Base-by-base conservation (phyloP, 2,329 filamentous ascomycete genomes). In the Lecanoromycetidae sp. region DNA sequence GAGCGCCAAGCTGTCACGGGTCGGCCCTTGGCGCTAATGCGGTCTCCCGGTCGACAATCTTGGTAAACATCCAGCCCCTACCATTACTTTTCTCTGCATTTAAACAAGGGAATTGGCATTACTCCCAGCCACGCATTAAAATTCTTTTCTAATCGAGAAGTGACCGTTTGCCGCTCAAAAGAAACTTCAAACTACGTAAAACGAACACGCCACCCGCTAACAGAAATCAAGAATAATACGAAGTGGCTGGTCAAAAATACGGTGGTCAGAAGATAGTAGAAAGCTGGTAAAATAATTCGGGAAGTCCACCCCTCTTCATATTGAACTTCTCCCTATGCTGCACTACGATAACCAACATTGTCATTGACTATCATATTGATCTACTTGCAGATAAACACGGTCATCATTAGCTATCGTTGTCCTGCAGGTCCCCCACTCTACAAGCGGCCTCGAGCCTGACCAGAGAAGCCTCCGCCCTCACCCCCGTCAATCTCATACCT, bases 231-330 rank as follows among this genome's bases (percentile, higher is more conserved):
- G 12, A 22, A 23, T 22, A 38, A 20, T 23, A 45, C 5, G 13
- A 19, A 25, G 45, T 47, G 45, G 45, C 45, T 47, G 45, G 45
- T 29, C 26, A 27, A 34, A 42, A 38, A 23, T 33, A 19, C 26
- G 39, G 45, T 41, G 45, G 45, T 25, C 8, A 22, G 26, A 27
- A 23, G 3, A 32, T 41, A 19, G n/a, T 27, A 15, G 12, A 12
- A 29, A 19, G 12, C 2, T 17, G 22, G 36, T 34, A 35, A 2
- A 46, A 46, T 4, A 39, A 44, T 30, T 9, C 27, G 5, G 25
- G 9, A 20, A 45, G 6, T 40, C 13, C 17, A 25, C 15, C 45
- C 1, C 45, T 34, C 15, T 29, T 23, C 45, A 15, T 15, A 34
- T 36, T 23, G 9, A n/a, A 44, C 29, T 19, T 22, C 17, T 41